Evolutionary conservation across 176 grass and related monocot species (phyloP).

Genomic region (Hordeum vulgare): DNA sequence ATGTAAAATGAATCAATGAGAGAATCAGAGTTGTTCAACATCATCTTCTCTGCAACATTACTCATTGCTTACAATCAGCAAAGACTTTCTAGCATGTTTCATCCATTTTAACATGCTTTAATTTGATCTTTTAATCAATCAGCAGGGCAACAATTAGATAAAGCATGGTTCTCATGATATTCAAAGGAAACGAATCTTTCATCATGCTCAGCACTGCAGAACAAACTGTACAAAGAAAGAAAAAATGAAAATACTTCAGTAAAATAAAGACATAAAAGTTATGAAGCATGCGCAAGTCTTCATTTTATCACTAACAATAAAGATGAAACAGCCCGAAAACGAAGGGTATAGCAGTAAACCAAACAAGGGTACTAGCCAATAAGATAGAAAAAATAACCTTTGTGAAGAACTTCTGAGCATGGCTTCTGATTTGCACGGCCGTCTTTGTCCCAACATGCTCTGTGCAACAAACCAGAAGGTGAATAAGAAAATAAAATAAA

Average conservation of each 20-base stretch:
- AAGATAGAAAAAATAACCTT: constrained; percentile 67
- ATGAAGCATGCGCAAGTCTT: not conserved
- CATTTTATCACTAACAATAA: constrained; percentile 7
- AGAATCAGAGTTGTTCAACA: not conserved
- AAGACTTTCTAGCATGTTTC: not conserved
- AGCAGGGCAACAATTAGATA: not conserved
- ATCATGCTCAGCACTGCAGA: not conserved
- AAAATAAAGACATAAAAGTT: not conserved
- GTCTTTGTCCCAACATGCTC: constrained; percentile 99
- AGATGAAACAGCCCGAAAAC: not conserved
- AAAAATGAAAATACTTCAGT: not conserved
- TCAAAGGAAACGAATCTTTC: constrained; percentile 9
- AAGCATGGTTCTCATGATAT: not conserved
- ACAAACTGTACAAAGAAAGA: constrained; percentile 7
- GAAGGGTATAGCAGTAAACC: not conserved
- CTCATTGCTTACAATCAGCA: not conserved
- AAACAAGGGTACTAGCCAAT: constrained; percentile 21
- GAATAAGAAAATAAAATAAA: constrained; percentile 22
- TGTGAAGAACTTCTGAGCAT: constrained; percentile 99
- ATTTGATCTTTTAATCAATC: not conserved
- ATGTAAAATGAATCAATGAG: constrained; percentile 7
- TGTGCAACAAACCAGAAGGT: constrained; percentile 33
- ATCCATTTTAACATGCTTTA: constrained; percentile 14
- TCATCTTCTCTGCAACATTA: constrained; percentile 7
- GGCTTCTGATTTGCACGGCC: constrained; percentile 96